Evolutionary conservation across 306 rosid genomes (phyloP), one percentile per base, ranked within the genome.

Genomic region (Geum urbanum): DNA sequence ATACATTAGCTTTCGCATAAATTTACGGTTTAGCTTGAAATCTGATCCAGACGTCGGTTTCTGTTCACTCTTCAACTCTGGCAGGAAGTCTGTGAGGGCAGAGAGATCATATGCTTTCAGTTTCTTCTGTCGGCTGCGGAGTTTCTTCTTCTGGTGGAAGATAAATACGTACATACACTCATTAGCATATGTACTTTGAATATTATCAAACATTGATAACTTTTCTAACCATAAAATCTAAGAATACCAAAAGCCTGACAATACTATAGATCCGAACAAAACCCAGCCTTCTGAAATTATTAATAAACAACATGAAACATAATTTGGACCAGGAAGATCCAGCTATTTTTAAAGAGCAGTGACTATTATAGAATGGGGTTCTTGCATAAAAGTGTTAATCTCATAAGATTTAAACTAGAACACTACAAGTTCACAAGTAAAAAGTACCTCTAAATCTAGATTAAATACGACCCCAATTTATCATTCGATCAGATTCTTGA

Each of bases 91-190:
- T 8, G 83, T 22, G 62, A 92, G 86, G 41, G 89, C 22, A 35
- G 90, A 79, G 59, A 92, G 94, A 80, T 87, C 80, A 72, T 88
- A 88, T 18, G 87, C 90, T 68, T 88, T 88, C 84, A 88, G 76
- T 76, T 88, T 77, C 77, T 77, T 88, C 80, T 84, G 86, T 8
- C 89, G 84, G 43, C 95, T 87, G 64, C 87, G 73, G n/a, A 66
- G 84, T 78, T 77, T 87, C 69, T 70, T 56, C 55, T 83, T 80
- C 82, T 73, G 82, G 20, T 50, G 32, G 32, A n/a, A 27, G 2
- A 27, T 27, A 27, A 1, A 2, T 27, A 15, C 43, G 15, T 43
- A 15, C 9, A 35, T 11, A 6, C 3, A 70, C 12, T 43, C 27
- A 24, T 55, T 70, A 70, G 18, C 45, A 55, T 9, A 56, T 27